These are phyloP conservation scores for Candida xiaguanensis DNA, from an alignment of 805 yeast genomes.

Conservation along the genomic window DNA sequence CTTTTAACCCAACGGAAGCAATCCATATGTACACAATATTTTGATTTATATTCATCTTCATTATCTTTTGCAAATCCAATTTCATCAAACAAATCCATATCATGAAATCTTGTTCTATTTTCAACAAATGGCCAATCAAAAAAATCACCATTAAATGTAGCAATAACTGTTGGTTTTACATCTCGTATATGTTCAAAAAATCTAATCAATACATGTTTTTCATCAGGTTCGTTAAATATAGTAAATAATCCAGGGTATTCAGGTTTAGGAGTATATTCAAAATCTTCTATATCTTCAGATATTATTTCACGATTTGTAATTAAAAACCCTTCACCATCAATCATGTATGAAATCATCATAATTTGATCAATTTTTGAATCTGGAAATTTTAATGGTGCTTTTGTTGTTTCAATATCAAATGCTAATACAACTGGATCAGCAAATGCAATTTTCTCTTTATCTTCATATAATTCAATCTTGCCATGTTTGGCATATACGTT, in stretches of 20 bases:
- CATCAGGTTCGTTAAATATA: constrained; percentile 86
- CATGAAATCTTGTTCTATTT: constrained; percentile 79
- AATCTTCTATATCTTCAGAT: constrained; percentile 91
- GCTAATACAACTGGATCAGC: constrained; percentile 98
- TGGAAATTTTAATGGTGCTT: constrained; percentile 94
- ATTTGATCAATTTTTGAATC: constrained; percentile 86
- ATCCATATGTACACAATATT: constrained; percentile 95
- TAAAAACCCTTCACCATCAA: constrained; percentile 92
- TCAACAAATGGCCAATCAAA: constrained; percentile 99
- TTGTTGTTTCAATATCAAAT: constrained; percentile 96
- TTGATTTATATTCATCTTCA: constrained; percentile 90
- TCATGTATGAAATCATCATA: constrained; percentile 99
- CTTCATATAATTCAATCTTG: constrained; percentile 50
- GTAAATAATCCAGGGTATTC: constrained; percentile 90
- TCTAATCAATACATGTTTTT: constrained; percentile 63
- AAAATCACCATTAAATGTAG: constrained; percentile 97
- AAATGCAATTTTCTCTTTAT: constrained; percentile 77
- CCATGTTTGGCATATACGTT: constrained; percentile 64
- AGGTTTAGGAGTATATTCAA: constrained; percentile 95
- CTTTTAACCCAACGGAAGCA: constrained; percentile 97
- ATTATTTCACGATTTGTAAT: constrained; percentile 94
- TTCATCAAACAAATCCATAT: constrained; percentile 82
- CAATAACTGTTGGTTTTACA: constrained; percentile 90
- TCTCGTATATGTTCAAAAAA: constrained; percentile 92
- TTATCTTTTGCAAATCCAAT: constrained; percentile 89